Conservation (phyloP, 805 yeast genomes). For the Candida krabiensis region DNA sequence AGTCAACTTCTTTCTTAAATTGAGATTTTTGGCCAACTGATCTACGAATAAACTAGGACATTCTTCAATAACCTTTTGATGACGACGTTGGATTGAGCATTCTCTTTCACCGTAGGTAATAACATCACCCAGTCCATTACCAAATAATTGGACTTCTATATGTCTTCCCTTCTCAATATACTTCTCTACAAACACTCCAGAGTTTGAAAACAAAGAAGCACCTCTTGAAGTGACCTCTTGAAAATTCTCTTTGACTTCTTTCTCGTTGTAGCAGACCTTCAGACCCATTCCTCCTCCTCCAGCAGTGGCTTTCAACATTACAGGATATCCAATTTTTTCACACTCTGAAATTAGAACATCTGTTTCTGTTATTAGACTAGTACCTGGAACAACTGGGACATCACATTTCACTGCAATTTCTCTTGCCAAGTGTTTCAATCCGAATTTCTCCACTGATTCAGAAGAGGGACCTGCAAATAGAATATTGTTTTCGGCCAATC, state of each 20-base stretch:
- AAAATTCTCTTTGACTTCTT: slow-evolving; percentile 78
- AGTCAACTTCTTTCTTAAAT: slow-evolving; percentile 58
- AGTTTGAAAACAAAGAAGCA: slow-evolving; percentile 84
- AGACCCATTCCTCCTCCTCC: slow-evolving; percentile 99
- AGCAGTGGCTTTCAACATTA: slow-evolving; percentile 96
- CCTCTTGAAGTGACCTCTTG: slow-evolving; percentile 93
- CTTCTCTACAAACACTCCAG: slow-evolving; percentile 93
- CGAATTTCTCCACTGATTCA: slow-evolving; percentile 84
- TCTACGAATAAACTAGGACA: slow-evolving; percentile 96
- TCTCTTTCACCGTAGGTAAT: slow-evolving; percentile 96
- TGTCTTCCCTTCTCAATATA: slow-evolving; percentile 94
- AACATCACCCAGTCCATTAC: slow-evolving; percentile 91
- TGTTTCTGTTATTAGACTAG: slow-evolving; percentile 70
- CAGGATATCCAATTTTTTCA: slow-evolving; percentile 73
- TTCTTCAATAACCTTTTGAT: slow-evolving; percentile 94
- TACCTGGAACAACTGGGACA: slow-evolving; percentile 96
- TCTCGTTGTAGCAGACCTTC: slow-evolving; percentile 83
- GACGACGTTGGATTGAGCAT: slow-evolving; percentile 95
- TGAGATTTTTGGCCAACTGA: slow-evolving; percentile 50
- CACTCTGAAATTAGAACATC: slow-evolving; percentile 76
- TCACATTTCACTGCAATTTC: slow-evolving; percentile 84
- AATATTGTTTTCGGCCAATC: slow-evolving; percentile 77
- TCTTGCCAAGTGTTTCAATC: slow-evolving; percentile 94
- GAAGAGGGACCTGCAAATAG: slow-evolving; percentile 95
- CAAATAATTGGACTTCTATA: slow-evolving; percentile 94